phyloP scores from a whole-genome alignment of 768 basidiomycete species.

The Roridomyces roridus region DNA sequence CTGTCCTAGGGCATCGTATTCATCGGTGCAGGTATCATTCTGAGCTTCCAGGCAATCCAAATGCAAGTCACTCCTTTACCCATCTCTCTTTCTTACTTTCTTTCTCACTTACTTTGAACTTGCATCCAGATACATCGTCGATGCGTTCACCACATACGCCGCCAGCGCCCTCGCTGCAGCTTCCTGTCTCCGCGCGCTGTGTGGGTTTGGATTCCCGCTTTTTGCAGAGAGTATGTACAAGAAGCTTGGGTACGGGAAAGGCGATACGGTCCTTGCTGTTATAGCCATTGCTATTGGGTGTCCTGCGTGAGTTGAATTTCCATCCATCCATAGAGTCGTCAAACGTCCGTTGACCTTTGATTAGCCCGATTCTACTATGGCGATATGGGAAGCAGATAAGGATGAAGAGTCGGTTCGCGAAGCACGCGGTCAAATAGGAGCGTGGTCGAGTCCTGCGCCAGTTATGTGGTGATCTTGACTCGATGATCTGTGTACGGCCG shows the following conservation, averaged over 20 bases:
- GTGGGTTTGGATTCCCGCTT: conserved; percentile 79
- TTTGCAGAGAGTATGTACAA: conserved; percentile 75
- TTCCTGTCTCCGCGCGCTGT: conserved; percentile 63
- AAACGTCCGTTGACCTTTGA: no score
- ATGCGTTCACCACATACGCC: neutral
- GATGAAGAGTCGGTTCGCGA: no score
- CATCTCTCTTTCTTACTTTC: conserved; percentile 66
- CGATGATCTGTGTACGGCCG: no score
- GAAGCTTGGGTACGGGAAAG: conserved; percentile 70
- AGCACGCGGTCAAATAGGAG: no score
- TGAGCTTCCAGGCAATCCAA: conserved; percentile 66
- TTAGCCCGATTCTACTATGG: no score
- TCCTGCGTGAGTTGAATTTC: conserved; percentile 60
- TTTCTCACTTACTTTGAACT: conserved; percentile 41
- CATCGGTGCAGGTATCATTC: conserved; percentile 62
- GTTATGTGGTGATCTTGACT: no score
- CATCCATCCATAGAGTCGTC: no score
- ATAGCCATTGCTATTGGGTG: conserved; percentile 64
- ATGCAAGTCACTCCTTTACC: conserved; percentile 64
- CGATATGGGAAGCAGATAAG: no score
- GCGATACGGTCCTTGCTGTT: conserved; percentile 66
- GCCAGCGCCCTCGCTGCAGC: conserved; percentile 66
- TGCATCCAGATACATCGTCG: neutral
- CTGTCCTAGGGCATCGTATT: conserved; percentile 55
- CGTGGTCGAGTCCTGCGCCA: no score